Evolutionary conservation across 305 asterid genomes (phyloP).

Genomic region (Fraxinus baroniana): DNA sequence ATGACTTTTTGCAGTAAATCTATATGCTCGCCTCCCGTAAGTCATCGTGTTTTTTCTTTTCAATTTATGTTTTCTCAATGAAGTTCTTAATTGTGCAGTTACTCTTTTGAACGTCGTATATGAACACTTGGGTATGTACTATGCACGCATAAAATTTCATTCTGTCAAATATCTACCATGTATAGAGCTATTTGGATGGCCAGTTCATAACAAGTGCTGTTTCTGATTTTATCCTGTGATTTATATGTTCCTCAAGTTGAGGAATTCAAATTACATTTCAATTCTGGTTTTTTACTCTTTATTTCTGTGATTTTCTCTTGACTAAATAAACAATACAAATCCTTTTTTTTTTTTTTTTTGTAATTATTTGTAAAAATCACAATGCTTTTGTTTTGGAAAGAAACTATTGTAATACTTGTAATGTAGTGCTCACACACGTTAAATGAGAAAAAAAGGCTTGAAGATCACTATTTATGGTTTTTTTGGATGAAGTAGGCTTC

Average conservation of each 20-base stretch:
- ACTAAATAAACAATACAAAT: background rate
- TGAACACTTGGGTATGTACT: background rate
- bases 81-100: background rate
- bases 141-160: background rate
- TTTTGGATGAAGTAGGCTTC: background rate
- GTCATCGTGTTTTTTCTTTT: conserved; percentile 23
- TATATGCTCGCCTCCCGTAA: conserved; percentile 62
- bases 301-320: background rate
- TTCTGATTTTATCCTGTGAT: background rate
- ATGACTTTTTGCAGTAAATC: conserved; percentile 67
- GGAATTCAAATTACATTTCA: background rate
- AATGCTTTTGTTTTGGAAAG: background rate
- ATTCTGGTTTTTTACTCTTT: background rate
- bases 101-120: background rate
- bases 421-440: background rate
- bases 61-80: background rate
- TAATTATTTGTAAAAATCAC: background rate
- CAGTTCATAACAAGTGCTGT: background rate
- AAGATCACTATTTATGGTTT: background rate
- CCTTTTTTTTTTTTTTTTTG: background rate
- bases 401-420: background rate
- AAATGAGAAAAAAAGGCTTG: background rate
- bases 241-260: background rate
- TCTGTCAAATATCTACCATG: background rate
- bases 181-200: background rate